Evolutionary conservation across 2,329 filamentous ascomycete genomes (phyloP), one percentile per base, ranked within the genome.

Genomic region (Shiraia bambusicola): DNA sequence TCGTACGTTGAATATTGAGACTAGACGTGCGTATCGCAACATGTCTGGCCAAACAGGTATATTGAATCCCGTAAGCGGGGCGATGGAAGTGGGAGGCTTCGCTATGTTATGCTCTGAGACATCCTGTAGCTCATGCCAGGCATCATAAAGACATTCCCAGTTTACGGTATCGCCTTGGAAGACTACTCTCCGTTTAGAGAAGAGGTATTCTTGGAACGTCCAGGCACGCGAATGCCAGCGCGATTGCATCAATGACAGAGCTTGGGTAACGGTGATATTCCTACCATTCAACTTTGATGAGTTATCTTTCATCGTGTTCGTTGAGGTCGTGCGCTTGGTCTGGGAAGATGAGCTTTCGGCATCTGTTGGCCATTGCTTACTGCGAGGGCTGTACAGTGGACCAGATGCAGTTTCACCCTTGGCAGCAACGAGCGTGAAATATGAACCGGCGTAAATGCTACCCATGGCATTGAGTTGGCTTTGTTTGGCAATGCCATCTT

Each of bases 201-300:
- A 42, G 4, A 47, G 22, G 26, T 43, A 40, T 37, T 52, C 51
- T 42, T 54, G 51, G 13, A 49, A 42, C 8, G 50, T 52, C 53
- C 49, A 50, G 6, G 40, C 44, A 16, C 53, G 34, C 11, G 46
- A 47, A 28, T 47, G 45, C 49, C 49, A 52, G 9, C 32, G 39
- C 10, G 40, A 36, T 3, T 37, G 37, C 47, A 50, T 52, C 7
- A 52, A 33, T 10, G 34, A 16, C 22, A 37, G 16, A 6, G 33
- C 36, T 30, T 40, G 35, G 9, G 12, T 19, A 10, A 45, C 19
- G 26, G 41, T 37, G 11, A 38, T 26, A 22, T 22, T 25, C 17
- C 31, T 38, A 13, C 36, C 28, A 32, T 15, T 38, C 13, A 38
- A 13, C 7, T 15, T 32, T 9, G 28, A 7, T 16, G 14, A 16